Conservation (phyloP, 148 eudicot species). For the Fallopia convolvulus region DNA sequence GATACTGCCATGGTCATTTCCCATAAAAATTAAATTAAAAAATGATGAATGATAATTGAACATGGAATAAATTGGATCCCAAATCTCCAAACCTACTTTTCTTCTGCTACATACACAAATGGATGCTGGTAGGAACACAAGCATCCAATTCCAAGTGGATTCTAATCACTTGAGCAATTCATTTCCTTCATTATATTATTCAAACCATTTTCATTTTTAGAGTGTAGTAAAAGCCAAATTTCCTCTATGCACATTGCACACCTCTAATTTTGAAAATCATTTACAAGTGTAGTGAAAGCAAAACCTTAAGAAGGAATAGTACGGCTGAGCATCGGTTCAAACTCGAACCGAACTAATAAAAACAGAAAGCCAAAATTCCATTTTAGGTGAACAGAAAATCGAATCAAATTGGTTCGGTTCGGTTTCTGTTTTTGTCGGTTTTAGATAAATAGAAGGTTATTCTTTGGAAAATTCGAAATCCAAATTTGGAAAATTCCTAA, state of each 20-base stretch:
- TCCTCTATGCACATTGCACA: not conserved
- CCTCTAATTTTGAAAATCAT: not conserved
- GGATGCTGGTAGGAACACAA: not conserved
- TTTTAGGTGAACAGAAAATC: too few relatives aligned
- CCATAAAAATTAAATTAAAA: not conserved
- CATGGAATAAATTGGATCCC: not conserved
- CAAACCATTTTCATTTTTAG: not conserved
- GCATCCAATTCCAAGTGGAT: not conserved
- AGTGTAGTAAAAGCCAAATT: constrained; percentile 4
- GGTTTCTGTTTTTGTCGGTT: too few relatives aligned
- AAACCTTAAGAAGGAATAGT: not conserved
- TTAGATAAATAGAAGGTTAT: too few relatives aligned
- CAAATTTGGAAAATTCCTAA: too few relatives aligned
- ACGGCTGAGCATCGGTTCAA: too few relatives aligned
- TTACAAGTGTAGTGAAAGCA: not conserved
- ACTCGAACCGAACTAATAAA: too few relatives aligned
- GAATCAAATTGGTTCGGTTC: too few relatives aligned
- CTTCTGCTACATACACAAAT: not conserved
- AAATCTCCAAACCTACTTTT: not conserved
- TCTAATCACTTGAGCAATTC: not conserved
- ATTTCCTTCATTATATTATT: not conserved
- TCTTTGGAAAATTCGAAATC: too few relatives aligned
- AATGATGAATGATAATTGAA: not conserved
- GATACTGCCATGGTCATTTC: not conserved
- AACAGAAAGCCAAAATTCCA: too few relatives aligned